A percentile compares a stretch with the other conserved stretches of the same genome.
Conservation (phyloP, 495 filamentous ascomycete genomes). For the Mytilinidion resinicola region DNA sequence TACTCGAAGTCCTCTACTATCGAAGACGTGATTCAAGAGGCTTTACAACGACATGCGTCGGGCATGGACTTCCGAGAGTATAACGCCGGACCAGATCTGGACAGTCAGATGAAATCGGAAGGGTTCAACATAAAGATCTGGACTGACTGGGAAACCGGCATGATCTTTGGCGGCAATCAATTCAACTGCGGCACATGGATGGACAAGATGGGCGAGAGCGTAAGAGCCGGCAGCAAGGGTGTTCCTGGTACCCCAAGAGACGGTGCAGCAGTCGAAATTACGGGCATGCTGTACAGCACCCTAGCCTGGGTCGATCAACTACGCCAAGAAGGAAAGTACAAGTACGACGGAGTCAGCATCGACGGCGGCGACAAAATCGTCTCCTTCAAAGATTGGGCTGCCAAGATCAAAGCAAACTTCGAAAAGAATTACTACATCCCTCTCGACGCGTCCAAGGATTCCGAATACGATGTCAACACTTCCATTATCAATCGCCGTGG, state of each 20-base stretch:
- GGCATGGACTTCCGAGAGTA: slow-evolving; percentile 91
- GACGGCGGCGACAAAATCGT: slow-evolving; percentile 53
- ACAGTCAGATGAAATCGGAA: slow-evolving; percentile 86
- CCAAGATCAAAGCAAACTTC: slow-evolving; percentile 75
- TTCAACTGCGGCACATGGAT: slow-evolving; percentile 98
- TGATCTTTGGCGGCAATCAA: slow-evolving; percentile 92
- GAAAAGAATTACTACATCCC: slow-evolving; percentile 88
- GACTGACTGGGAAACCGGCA: slow-evolving; percentile 86
- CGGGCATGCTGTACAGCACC: slow-evolving; percentile 82
- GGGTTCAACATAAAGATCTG: slow-evolving; percentile 88
- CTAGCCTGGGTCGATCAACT: slow-evolving; percentile 72
- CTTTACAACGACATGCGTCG: slow-evolving; percentile 79
- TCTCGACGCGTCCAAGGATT: slow-evolving; percentile 56
- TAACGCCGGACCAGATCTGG: slow-evolving; percentile 80
- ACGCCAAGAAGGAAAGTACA: slow-evolving; percentile 58
- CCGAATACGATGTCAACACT: slow-evolving; percentile 71
- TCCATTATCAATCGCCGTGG: slow-evolving; percentile 77
- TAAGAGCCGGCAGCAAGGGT: slow-evolving; percentile 84
- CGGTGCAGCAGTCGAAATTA: slow-evolving; percentile 92
- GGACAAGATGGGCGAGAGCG: slow-evolving; percentile 99
- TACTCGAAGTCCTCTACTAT: slow-evolving; percentile 78
- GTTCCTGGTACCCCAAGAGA: slow-evolving; percentile 94
- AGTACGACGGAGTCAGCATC: slow-evolving; percentile 61
- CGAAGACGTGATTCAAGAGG: slow-evolving; percentile 86
- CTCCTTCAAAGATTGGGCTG: slow-evolving; percentile 74